Base-by-base conservation (phyloP, 352 stramenopile genomes). In the Phytophthora cactorum region DNA sequence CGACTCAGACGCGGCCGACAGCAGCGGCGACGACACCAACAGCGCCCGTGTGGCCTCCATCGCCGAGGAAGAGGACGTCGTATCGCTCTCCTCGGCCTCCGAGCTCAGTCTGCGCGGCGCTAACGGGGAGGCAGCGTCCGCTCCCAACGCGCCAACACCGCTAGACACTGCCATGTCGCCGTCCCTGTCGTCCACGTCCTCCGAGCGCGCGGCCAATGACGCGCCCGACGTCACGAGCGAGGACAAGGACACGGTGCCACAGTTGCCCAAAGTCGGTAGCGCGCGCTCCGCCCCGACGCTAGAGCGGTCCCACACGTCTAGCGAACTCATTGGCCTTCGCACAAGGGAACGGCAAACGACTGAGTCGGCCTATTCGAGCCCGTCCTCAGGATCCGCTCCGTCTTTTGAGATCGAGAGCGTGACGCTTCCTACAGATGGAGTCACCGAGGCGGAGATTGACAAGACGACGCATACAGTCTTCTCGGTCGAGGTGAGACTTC, bases 331-430 rank as follows among this genome's bases (percentile, higher is more conserved):
- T 43, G 83, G 74, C 8, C 69, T 87, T n/a, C 78, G 77, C 25
- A 66, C 77, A 14, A 77, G 75, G 11, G 82, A 91, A 53, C 70
- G 78, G 58, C 69, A 85, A 52, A 73, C 78, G n/a, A 63, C 74
- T 25, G 77, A 88, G 54, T 86, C 82, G 38, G 52, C 70, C 4
- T 77, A 74, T 60, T 79, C 71, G 38, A 75, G 54, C 41, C 61
- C 65, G 22, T 79, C 79, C 2, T 74, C 71, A 10, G 68, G 72
- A 10, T 78, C 81, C 4, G 75, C 82, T 10, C 77, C 84, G 7
- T 89, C 86, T 31, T 91, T 93, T 59, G 88, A 96, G 76, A 95
- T 96, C 55, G 84, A 93, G 62, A 91, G 80, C 64, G 88, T 96
- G 52, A 77, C 72, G 55, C 70, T 96, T 11, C 88, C 88, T 7